Base-by-base conservation (phyloP, 75 land plant species). In the Pinus albicaulis region DNA sequence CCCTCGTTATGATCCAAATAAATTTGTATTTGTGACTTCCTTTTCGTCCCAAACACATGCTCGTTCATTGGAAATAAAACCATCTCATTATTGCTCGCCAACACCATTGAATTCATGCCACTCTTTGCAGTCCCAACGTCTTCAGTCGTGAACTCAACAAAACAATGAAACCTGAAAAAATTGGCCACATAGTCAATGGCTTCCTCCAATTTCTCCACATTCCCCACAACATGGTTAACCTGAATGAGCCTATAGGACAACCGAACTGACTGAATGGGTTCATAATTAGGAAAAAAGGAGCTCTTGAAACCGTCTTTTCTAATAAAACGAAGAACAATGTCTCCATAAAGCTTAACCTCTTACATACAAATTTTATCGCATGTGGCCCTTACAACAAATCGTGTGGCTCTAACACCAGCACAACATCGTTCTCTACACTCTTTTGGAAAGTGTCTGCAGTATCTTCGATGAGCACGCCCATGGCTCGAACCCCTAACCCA, bases 1-100 rank as follows among this genome's bases (percentile, higher is more conserved):
- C 99, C 99, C 76, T 91, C 93, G 52, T 97, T 94, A 76, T 94
- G 92, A 84, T 97, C 98, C 79, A 97, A 83, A 59, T 94, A 94
- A 11, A 95, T 94, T 87, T 94, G 93, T 44, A 97, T 97, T 80
- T 94, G 95, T 28, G 98, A 92, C 88, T 90, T 83, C 60, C 98
- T 82, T 85, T 92, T 94, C 26, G 92, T 97, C 60, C 98, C 99
- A 57, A 60, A 82, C 25, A 93, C 95, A 34, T 95, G 98, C 80
- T 97, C 99, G 68, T 94, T 97, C 75, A 94, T 44, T n/a, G 99
- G 93, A 15, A 94, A 70, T 63, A 97, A 68, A 11, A 97, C 98
- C 90, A 75, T 88, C 79, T 97, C 99, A 31, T 0, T 31, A 31
- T 31, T 31, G 31, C 31, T 31, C 1, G 31, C 31, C 31, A 31